Evolutionary conservation across 2,329 filamentous ascomycete species (phyloP).

Genomic region (Exophiala dermatitidis): DNA sequence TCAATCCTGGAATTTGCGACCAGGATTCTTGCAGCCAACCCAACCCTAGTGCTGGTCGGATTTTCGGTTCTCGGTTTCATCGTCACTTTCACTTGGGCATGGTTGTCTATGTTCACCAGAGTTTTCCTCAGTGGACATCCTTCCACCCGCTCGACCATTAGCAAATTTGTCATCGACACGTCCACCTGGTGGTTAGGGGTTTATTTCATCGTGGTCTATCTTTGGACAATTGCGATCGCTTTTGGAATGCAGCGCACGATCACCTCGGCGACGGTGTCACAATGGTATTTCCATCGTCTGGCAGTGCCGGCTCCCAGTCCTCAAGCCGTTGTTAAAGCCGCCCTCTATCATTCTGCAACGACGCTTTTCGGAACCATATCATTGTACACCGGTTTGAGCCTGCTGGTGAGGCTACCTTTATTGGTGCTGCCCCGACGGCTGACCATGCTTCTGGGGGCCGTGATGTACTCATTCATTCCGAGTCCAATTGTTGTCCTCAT

Average conservation of each 20-base stretch:
- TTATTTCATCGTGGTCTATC: slow-evolving; percentile 87
- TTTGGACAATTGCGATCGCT: slow-evolving; percentile 86
- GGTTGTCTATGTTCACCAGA: slow-evolving; percentile 93
- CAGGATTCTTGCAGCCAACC: slow-evolving; percentile 76
- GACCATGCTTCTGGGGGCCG: slow-evolving; percentile 60
- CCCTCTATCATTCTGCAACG: slow-evolving; percentile 70
- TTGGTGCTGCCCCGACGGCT: slow-evolving; percentile 73
- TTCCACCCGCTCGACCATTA: slow-evolving; percentile 43
- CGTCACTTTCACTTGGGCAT: slow-evolving; percentile 87
- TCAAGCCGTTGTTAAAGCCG: slow-evolving; percentile 72
- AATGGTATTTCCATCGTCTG: slow-evolving; percentile 98
- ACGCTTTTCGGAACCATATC: slow-evolving; percentile 90
- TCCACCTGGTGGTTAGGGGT: slow-evolving; percentile 94
- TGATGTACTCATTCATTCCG: slow-evolving; percentile 73
- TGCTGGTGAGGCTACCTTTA: slow-evolving; percentile 76
- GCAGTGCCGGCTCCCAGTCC: slow-evolving; percentile 69
- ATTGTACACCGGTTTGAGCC: slow-evolving; percentile 71
- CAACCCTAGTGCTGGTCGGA: slow-evolving; percentile 75
- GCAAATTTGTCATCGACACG: slow-evolving; percentile 71
- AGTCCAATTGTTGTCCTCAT: slow-evolving; percentile 78
- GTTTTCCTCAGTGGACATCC: slow-evolving; percentile 91
- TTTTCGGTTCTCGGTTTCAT: slow-evolving; percentile 67
- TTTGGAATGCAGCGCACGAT: slow-evolving; percentile 83
- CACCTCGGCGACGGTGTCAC: slow-evolving; percentile 88
- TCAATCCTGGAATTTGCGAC: slow-evolving; percentile 88